These are phyloP conservation scores for Aureobasidium uvarum DNA, from an alignment of 2,329 filamentous ascomycete species.

Conservation along the genomic window DNA sequence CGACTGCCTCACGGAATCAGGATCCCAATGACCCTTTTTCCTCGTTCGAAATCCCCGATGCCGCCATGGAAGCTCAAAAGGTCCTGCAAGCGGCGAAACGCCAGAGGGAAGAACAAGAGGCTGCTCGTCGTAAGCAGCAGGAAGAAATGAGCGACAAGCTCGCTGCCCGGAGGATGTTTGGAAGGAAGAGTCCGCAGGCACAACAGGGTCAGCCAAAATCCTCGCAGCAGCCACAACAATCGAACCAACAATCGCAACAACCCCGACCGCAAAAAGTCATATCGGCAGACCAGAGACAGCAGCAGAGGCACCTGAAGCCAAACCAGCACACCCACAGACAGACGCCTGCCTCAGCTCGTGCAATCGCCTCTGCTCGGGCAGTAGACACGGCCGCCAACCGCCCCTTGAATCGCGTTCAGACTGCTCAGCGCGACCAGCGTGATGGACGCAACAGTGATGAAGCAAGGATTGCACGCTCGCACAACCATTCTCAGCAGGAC, in stretches of 20 bases:
- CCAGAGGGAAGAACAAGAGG: conserved; percentile 7
- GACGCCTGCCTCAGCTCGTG: background rate
- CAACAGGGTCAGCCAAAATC: background rate
- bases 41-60: background rate
- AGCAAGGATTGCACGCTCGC: background rate
- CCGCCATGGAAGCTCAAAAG: background rate
- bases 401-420: conserved; percentile 20
- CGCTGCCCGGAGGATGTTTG: conserved; percentile 3
- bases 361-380: background rate
- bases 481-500: background rate
- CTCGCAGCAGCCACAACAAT: background rate
- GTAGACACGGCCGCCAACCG: background rate
- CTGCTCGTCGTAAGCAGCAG: background rate
- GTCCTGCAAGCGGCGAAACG: conserved; percentile 6
- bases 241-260: background rate
- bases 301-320: background rate
- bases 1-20: background rate
- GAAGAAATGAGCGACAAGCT: background rate
- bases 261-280: too few species aligned
- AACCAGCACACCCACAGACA: background rate
- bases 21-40: conserved; percentile 5
- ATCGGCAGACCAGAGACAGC: background rate
- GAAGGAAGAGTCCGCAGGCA: background rate
- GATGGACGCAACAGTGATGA: background rate
- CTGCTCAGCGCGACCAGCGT: background rate